Evolutionary conservation across 148 eudicot species (phyloP).

Genomic region (Rhododendron kiyosumense): DNA sequence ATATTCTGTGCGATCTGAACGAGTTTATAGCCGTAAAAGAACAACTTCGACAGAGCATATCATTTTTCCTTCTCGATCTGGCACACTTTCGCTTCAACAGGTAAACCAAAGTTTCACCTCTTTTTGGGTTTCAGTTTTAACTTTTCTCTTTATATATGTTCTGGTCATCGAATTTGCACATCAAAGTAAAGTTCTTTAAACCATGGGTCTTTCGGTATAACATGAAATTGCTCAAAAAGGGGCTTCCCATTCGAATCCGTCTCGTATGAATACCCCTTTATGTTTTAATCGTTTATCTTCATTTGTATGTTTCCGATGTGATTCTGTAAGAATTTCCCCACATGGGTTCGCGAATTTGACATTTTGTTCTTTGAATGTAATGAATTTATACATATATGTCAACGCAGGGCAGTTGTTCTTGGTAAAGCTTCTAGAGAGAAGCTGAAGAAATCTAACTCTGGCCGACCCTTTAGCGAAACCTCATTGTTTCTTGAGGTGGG

Average conservation of each 20-base stretch:
- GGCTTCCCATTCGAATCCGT: not conserved
- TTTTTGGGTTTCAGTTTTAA: not conserved
- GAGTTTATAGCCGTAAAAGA: not conserved
- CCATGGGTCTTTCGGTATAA: not conserved
- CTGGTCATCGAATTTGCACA: not conserved
- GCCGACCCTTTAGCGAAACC: constrained; percentile 43
- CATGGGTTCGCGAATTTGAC: not conserved
- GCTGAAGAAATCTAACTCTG: constrained; percentile 53
- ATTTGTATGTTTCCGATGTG: not conserved
- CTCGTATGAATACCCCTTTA: not conserved
- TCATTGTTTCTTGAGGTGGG: constrained; percentile 35
- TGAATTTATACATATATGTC: not conserved
- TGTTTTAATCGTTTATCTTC: not conserved
- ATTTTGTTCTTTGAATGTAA: not conserved
- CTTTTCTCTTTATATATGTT: not conserved
- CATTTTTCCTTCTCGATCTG: not conserved
- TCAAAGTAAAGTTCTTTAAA: not conserved
- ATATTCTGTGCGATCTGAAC: not conserved
- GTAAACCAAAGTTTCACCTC: not conserved
- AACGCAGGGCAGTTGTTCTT: constrained; percentile 14
- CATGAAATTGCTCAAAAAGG: not conserved
- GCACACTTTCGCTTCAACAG: constrained; percentile 3
- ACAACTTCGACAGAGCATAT: not conserved
- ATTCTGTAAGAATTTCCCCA: not conserved
- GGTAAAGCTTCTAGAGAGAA: constrained; percentile 37